phyloP scores from a whole-genome alignment of 2,329 filamentous ascomycete genomes.

The Aspergillus sp. region DNA sequence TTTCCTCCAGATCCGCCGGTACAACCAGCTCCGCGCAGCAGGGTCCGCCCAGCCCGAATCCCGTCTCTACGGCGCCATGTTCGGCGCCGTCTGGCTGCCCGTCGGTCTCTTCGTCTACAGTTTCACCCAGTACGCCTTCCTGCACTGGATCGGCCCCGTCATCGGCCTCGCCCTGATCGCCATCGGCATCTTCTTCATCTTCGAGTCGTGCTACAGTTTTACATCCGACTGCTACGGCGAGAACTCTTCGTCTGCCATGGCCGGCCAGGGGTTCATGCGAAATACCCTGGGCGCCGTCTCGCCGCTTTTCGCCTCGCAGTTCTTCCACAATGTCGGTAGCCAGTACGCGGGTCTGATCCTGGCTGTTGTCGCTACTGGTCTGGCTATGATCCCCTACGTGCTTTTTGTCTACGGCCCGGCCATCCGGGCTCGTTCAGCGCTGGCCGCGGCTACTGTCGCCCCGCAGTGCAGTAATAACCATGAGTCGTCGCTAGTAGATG shows the following conservation, averaged over 20 bases:
- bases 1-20: slow-evolving; percentile 44
- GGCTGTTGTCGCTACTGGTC: slow-evolving; percentile 36
- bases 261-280: slow-evolving; percentile 44
- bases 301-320: slow-evolving; percentile 43
- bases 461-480: too few relatives aligned
- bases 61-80: slow-evolving; percentile 43
- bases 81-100: slow-evolving; percentile 39
- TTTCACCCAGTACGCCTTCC: slow-evolving; percentile 43
- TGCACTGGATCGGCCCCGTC: slow-evolving; percentile 42
- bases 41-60: slow-evolving; percentile 33
- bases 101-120: slow-evolving; percentile 45
- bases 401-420: slow-evolving; percentile 21
- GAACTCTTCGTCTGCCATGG: slow-evolving; percentile 32
- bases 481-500: too few relatives aligned
- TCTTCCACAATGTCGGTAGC: slow-evolving; percentile 46
- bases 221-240: slow-evolving; percentile 46
- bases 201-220: slow-evolving; percentile 37
- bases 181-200: slow-evolving; percentile 46
- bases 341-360: slow-evolving; percentile 45
- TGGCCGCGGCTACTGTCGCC: too few relatives aligned
- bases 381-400: slow-evolving; percentile 21
- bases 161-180: slow-evolving; percentile 43
- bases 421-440: slow-evolving; percentile 21
- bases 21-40: slow-evolving; percentile 34
- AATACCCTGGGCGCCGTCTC: slow-evolving; percentile 46